A percentile compares a stretch with the other conserved stretches of the same genome.
Evolutionary conservation across 1,284 basidiomycete species (phyloP).

Genomic region (Rhizoctonia solani): DNA sequence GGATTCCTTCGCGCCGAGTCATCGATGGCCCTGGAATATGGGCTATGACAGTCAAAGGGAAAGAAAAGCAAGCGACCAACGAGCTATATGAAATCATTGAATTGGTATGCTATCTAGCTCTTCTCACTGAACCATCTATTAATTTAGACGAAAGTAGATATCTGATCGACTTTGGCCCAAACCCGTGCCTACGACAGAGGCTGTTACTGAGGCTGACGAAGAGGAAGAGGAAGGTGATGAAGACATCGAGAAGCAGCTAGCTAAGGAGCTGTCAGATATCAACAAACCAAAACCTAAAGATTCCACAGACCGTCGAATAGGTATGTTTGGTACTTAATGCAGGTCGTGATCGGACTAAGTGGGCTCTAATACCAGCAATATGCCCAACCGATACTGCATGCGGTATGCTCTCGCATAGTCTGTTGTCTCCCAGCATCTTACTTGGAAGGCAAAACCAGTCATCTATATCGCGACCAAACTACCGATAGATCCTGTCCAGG

Average conservation of each 20-base stretch:
- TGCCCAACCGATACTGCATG: constrained; percentile 77
- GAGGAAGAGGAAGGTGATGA: constrained; percentile 40
- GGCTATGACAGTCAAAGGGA: constrained; percentile 80
- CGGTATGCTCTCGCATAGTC: constrained; percentile 51
- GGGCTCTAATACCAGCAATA: constrained; percentile 55
- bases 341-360: constrained; percentile 16
- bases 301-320: constrained; percentile 61
- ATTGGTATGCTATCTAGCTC: constrained; percentile 53
- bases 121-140: constrained; percentile 2
- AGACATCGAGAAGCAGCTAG: constrained; percentile 65
- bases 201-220: constrained; percentile 42
- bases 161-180: constrained; percentile 70
- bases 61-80: constrained; percentile 72
- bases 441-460: too few relatives aligned
- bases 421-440: neutral
- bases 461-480: constrained; percentile 76
- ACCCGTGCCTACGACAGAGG: constrained; percentile 42
- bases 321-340: constrained; percentile 50
- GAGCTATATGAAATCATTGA: constrained; percentile 80
- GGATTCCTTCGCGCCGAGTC: constrained; percentile 43
- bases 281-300: constrained; percentile 56
- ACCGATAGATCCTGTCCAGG: constrained; percentile 73
- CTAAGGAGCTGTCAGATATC: constrained; percentile 68
- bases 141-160: constrained; percentile 51
- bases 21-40: constrained; percentile 80